Conservation (phyloP, 2,329 filamentous ascomycete genomes). For the Penicillium oxalicum region DNA sequence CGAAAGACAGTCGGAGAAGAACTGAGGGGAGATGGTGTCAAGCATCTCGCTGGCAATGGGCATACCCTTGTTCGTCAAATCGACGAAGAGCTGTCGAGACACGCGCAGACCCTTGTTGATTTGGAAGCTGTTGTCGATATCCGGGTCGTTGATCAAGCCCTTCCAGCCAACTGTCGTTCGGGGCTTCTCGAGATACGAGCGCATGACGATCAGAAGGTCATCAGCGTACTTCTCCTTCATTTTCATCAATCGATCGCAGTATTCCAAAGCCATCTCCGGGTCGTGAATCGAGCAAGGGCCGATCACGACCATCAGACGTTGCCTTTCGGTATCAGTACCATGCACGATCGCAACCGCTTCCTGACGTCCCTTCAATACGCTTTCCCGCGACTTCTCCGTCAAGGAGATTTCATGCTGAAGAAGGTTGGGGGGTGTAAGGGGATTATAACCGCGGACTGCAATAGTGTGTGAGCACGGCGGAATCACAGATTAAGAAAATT, state of each 20-base stretch:
- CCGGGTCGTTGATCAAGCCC: constrained; percentile 95
- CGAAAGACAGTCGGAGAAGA: constrained; percentile 84
- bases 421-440: constrained; percentile 84
- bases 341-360: constrained; percentile 58
- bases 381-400: constrained; percentile 40
- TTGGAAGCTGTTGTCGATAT: constrained; percentile 97
- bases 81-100: constrained; percentile 84
- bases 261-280: constrained; percentile 80
- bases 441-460: constrained; percentile 81
- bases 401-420: constrained; percentile 83
- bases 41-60: constrained; percentile 96
- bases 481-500: neutral
- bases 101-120: constrained; percentile 95
- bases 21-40: constrained; percentile 96
- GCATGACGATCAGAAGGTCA: constrained; percentile 93
- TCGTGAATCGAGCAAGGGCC: constrained; percentile 98
- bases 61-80: constrained; percentile 87
- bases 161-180: constrained; percentile 98
- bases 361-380: constrained; percentile 55
- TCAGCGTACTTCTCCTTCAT: constrained; percentile 83
- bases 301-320: constrained; percentile 69
- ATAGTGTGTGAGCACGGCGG: constrained; percentile 3
- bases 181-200: constrained; percentile 96
- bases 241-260: constrained; percentile 76
- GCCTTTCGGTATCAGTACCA: constrained; percentile 48